Conservation (phyloP, 2,329 filamentous ascomycete species). For the Lecanosticta acicola region DNA sequence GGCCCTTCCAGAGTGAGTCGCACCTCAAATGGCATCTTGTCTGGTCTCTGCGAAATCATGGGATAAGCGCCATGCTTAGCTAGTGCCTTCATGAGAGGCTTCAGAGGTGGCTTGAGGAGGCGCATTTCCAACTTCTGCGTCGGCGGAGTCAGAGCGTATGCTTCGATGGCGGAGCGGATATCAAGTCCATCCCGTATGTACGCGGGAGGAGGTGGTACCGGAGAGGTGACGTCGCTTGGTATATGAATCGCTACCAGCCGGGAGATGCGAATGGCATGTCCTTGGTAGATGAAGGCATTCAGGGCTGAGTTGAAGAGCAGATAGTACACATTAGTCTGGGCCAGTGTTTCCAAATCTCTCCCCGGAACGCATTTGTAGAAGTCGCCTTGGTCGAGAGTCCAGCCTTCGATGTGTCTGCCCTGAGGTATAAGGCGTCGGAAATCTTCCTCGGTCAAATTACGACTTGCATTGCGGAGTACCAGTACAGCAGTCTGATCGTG, state of each 20-base stretch:
- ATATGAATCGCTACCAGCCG: slow-evolving; percentile 41
- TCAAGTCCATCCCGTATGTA: slow-evolving; percentile 45
- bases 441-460: slow-evolving; percentile 59
- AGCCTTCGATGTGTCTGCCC: slow-evolving; percentile 60
- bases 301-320: slow-evolving; percentile 58
- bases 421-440: slow-evolving; percentile 62
- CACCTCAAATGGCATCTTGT: slow-evolving; percentile 30
- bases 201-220: slow-evolving; percentile 40
- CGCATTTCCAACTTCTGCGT: slow-evolving; percentile 34
- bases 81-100: slow-evolving; percentile 29
- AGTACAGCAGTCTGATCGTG: slow-evolving; percentile 42
- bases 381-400: slow-evolving; percentile 50
- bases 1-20: slow-evolving; percentile 32
- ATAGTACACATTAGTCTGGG: slow-evolving; percentile 60
- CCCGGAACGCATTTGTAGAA: slow-evolving; percentile 57
- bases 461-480: slow-evolving; percentile 54
- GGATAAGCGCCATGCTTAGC: slow-evolving; percentile 36
- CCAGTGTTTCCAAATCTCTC: slow-evolving; percentile 58
- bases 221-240: slow-evolving; percentile 38
- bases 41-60: slow-evolving; percentile 22
- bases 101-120: slow-evolving; percentile 33
- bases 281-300: slow-evolving; percentile 58
- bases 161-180: slow-evolving; percentile 35
- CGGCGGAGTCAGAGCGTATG: slow-evolving; percentile 49
- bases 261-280: slow-evolving; percentile 50